Evolutionary conservation across 192 early-diverging fungal genomes (phyloP), one percentile per base, ranked within the genome.

Genomic region (Coemansia sp.): DNA sequence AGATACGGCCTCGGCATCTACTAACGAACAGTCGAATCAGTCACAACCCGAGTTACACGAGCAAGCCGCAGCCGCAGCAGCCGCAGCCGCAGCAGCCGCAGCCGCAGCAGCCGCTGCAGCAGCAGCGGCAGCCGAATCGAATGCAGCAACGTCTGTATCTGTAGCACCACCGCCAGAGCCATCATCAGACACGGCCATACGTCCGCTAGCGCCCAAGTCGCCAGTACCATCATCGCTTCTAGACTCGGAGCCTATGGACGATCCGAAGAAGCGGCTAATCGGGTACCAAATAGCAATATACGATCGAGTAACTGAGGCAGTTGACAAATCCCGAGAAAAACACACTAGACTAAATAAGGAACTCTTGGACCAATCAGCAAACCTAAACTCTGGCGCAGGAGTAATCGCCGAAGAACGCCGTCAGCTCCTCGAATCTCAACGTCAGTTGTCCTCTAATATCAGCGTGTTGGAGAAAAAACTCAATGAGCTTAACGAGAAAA

Each of bases 321-420:
- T 90, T 29, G 68, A 87, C n/a, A 72, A 84, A 64, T 88, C 88
- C 20, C 80, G 89, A 39, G 77, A 86, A 66, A 77, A 74, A 10
- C 76, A 88, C 35, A 84, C 88, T 22, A 67, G 71, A 0, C 86
- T 90, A 9, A 91, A 91, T 74, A 86, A 92, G 70, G 77, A 83
- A 62, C 78, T 91, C 22, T 68, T 93, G 47, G 79, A 81, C 39
- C 84, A 87, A 29, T 90, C 91, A 53, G 79, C 85, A 52, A 84
- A 89, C 44, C 85, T 97, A 11, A 86, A 89, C 68, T 88, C 91
- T 20, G 90, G 89, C 9, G 91, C 92, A 43, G 74, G 71, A 20
- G 83, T 84, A 7, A 86, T 94, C 12, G 76, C 84, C 11, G 74
- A 89, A 7, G 89, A 92, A 56, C 73, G 86, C 9, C 73, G 71